These are phyloP conservation scores for Arxiozyma heterogenica DNA, from an alignment of 1,139 yeast species.

Conservation along the genomic window DNA sequence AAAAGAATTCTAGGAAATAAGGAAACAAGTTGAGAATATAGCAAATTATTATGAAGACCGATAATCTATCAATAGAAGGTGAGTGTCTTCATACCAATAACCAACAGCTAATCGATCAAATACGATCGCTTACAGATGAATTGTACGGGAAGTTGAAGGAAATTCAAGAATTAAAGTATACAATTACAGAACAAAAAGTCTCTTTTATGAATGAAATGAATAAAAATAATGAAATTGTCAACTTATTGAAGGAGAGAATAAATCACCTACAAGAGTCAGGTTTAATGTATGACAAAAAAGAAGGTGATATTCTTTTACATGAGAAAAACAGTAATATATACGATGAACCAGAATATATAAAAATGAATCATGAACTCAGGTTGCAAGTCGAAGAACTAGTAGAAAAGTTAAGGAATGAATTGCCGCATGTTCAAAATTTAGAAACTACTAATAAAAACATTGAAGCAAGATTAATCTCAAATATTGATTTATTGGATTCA, in stretches of 20 bases:
- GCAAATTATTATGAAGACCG: not conserved
- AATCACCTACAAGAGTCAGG: not conserved
- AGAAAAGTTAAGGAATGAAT: slow-evolving; percentile 65
- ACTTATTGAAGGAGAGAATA: not conserved
- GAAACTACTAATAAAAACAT: slow-evolving; percentile 42
- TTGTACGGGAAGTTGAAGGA: not conserved
- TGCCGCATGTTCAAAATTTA: slow-evolving; percentile 67
- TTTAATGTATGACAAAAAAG: not conserved
- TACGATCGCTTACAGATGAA: not conserved
- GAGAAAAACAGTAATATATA: not conserved
- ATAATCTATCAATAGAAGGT: not conserved
- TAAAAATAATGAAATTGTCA: not conserved
- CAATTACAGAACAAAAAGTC: not conserved
- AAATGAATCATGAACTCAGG: slow-evolving; percentile 60
- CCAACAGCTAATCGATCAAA: not conserved
- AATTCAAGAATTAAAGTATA: not conserved
- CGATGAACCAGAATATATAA: not conserved
- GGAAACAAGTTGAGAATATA: not conserved
- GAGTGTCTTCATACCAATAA: not conserved
- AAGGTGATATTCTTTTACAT: not conserved
- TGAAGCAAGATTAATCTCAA: slow-evolving; percentile 37
- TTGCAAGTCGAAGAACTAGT: slow-evolving; percentile 62
- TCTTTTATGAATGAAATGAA: not conserved
- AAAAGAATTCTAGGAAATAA: not conserved
- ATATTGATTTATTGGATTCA: slow-evolving; percentile 4